Evolutionary conservation across 345 rosid genomes (phyloP), one percentile per base, ranked within the genome.

Genomic region (Ricinus communis): DNA sequence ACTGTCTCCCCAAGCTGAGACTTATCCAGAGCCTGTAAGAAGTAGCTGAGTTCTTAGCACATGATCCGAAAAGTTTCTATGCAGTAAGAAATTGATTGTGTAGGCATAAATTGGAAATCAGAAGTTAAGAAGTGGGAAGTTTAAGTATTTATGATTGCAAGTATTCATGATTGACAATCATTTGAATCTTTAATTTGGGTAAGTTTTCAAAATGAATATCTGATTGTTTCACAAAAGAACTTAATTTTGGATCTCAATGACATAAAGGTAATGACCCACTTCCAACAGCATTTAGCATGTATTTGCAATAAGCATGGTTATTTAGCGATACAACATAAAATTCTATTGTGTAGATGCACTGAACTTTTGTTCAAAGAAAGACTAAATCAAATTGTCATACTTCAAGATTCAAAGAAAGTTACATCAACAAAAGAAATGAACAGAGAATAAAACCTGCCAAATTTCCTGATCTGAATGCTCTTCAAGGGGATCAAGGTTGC

Each of bases 401-500:
- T 54, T 50, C 16, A 52, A 45, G 38, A 18, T 70, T 68, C 21
- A 25, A 40, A 61, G 28, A 4, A 50, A 27, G 9, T 0, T 28
- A 36, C 31, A n/a, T 57, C 4, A 36, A 30, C 33, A 52, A 65
- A 31, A 47, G 64, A 31, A 73, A 12, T 0, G 54, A 45, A n/a
- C 11, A 40, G 62, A 6, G 63, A 65, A 14, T 3, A 24, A 46
- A 30, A 94, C 97, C 99, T 92, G 83, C 99, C 99, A 96, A 79
- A 96, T 78, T 68, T 87, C 86, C 52, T 83, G 85, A 85, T 96
- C 99, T 33, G 94, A 74, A 75, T 88, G 98, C 80, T 96, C 99
- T 76, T 85, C 94, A 73, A 96, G 98, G 49, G 98, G 99, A 73
- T 96, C 99, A 61, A 96, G 99, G 80, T 96, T 96, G 60, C 81